phyloP scores from a whole-genome alignment of 208 protist species.

The Trypanosomatidae sp. region DNA sequence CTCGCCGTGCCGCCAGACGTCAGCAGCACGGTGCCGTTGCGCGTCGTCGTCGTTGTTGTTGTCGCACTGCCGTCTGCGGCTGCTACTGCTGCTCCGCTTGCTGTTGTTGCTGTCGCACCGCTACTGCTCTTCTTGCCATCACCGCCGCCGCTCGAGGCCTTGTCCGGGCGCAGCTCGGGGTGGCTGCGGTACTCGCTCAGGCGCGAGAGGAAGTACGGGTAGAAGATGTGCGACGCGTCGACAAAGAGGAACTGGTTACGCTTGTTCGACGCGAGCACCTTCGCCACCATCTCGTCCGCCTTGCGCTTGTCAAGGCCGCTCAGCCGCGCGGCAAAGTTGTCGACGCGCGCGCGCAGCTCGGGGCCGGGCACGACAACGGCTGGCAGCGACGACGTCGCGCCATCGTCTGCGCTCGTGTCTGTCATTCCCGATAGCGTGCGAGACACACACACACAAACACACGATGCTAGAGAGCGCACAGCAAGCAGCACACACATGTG shows the following conservation, averaged over 20 bases:
- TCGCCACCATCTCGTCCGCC: slow-evolving; percentile 70
- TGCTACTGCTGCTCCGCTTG: slow-evolving; percentile 2
- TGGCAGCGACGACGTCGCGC: slow-evolving; percentile 9
- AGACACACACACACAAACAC: not conserved
- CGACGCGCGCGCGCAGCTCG: slow-evolving; percentile 63
- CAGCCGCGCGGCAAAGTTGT: slow-evolving; percentile 54
- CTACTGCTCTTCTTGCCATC: slow-evolving; percentile 4
- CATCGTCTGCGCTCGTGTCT: not conserved
- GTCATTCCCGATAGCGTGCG: not conserved
- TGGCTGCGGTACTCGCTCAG: slow-evolving; percentile 70
- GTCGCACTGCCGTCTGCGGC: not conserved
- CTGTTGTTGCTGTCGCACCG: slow-evolving; percentile 8
- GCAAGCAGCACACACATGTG: not conserved
- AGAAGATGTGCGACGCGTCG: slow-evolving; percentile 78
- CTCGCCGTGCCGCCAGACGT: slow-evolving; percentile 42
- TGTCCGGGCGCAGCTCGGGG: slow-evolving; percentile 44
- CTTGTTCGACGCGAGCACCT: slow-evolving; percentile 53
- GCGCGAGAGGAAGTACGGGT: slow-evolving; percentile 80
- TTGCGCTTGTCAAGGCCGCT: slow-evolving; percentile 53
- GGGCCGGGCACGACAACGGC: slow-evolving; percentile 68
- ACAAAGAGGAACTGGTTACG: slow-evolving; percentile 74
- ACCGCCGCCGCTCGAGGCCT: slow-evolving; percentile 5
- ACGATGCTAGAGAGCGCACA: too few relatives aligned
- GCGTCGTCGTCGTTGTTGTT: slow-evolving; percentile 39
- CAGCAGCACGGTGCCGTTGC: slow-evolving; percentile 21